Conservation (phyloP, 225 moss, liverwort and hornwort genomes). For the Ulota crispa region DNA sequence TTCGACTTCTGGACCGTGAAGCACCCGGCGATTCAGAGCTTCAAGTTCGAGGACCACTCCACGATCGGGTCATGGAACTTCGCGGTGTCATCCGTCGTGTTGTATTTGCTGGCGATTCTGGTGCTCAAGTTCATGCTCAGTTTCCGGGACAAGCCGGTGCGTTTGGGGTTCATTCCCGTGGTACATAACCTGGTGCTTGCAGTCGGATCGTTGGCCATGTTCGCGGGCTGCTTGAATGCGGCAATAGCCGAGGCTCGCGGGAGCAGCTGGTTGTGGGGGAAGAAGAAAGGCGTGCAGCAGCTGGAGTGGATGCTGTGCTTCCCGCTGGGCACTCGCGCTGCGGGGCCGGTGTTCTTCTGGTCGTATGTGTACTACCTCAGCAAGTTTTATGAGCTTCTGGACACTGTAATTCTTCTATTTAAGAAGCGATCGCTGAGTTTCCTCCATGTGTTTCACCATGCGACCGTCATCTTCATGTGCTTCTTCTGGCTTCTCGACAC, state of each 20-base stretch:
- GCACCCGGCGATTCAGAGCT: conserved; percentile 48
- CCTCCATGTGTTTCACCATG: conserved; percentile 91
- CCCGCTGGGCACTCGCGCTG: conserved; percentile 72
- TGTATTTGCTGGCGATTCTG: conserved; percentile 54
- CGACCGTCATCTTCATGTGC: conserved; percentile 86
- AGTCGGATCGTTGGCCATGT: conserved; percentile 71
- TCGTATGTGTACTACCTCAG: conserved; percentile 92
- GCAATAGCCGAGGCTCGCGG: conserved; percentile 52
- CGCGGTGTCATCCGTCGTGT: conserved; percentile 39
- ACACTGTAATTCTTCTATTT: conserved; percentile 70
- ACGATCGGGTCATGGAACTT: conserved; percentile 56
- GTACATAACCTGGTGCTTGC: conserved; percentile 79
- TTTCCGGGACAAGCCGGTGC: conserved; percentile 52
- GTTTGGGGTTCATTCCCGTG: conserved; percentile 61
- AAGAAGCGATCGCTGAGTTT: conserved; percentile 73
- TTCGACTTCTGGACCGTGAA: conserved; percentile 65
- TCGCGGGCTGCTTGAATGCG: conserved; percentile 66
- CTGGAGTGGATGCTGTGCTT: conserved; percentile 78
- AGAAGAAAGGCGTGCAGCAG: conserved; percentile 38
- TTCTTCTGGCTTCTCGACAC: conserved; percentile 90
- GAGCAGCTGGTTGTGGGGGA: conserved; percentile 81
- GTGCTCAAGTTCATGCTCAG: conserved; percentile 49
- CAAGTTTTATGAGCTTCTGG: conserved; percentile 87
- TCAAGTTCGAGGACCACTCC: conserved; percentile 43
- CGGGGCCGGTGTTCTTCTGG: conserved; percentile 92